Percentiles rank a stretch among this genome's conserved stretches.
Conservation (phyloP, 2,329 filamentous ascomycete genomes). For the Tolypocladium ophioglossoides region DNA sequence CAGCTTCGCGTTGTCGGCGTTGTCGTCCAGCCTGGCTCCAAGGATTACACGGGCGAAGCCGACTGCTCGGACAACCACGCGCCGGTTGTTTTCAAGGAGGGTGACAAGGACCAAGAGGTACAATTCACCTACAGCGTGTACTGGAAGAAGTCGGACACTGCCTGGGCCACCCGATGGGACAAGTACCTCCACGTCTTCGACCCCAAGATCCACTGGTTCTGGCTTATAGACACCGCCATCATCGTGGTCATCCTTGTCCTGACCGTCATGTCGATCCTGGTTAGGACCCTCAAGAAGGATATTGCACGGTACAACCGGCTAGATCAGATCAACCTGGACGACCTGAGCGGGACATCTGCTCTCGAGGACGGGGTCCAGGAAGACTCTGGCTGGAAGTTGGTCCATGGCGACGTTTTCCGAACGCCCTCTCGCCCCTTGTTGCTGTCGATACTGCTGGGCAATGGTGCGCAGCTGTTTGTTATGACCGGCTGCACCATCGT, state of each 20-base stretch:
- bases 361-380: conserved; percentile 92
- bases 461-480: conserved; percentile 91
- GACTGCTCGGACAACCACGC: conserved; percentile 52
- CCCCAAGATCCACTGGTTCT: conserved; percentile 99
- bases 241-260: conserved; percentile 87
- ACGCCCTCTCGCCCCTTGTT: conserved; percentile 73
- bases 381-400: conserved; percentile 96
- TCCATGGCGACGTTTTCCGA: conserved; percentile 95
- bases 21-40: conserved; percentile 72
- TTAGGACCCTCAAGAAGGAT: conserved; percentile 84
- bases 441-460: conserved; percentile 80
- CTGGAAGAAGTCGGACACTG: conserved; percentile 75
- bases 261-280: conserved; percentile 85
- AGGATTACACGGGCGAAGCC: conserved; percentile 43
- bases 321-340: conserved; percentile 82
- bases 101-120: conserved; percentile 46
- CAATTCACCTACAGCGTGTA: conserved; percentile 87
- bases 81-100: conserved; percentile 52
- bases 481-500: conserved; percentile 93
- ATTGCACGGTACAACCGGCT: conserved; percentile 94
- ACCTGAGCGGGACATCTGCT: conserved; percentile 67
- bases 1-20: conserved; percentile 87
- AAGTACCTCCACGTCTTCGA: conserved; percentile 97
- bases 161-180: conserved; percentile 97
- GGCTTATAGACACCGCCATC: conserved; percentile 87